These are phyloP conservation scores for Avena eriantha DNA, from an alignment of 176 grass and related monocot species.

Conservation along the genomic window DNA sequence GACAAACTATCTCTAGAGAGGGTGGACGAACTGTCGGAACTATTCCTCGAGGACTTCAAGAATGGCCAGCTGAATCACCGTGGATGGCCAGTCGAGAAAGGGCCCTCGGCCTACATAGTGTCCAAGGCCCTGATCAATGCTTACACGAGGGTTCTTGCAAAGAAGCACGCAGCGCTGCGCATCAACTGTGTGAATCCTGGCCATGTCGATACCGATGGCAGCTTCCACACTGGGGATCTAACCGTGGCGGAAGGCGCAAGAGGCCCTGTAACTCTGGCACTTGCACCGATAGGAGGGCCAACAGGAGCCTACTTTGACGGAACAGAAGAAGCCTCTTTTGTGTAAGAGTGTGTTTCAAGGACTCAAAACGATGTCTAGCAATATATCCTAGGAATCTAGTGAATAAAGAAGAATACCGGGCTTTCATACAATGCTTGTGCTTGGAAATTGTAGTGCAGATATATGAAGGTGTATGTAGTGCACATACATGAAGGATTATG, in stretches of 20 bases:
- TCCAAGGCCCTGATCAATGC: slow-evolving; percentile 54
- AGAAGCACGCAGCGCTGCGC: slow-evolving; percentile 38
- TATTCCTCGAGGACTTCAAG: slow-evolving; percentile 58
- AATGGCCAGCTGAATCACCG: not conserved
- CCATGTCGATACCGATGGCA: slow-evolving; percentile 56
- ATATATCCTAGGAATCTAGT: not conserved
- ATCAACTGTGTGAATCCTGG: slow-evolving; percentile 61
- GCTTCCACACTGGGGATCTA: slow-evolving; percentile 30
- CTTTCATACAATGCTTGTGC: not conserved
- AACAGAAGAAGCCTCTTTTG: slow-evolving; percentile 29
- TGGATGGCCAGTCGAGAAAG: slow-evolving; percentile 42
- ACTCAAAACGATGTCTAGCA: not conserved
- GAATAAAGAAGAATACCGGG: not conserved
- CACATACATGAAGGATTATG: no score
- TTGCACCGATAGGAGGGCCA: slow-evolving; percentile 43
- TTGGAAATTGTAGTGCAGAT: not conserved
- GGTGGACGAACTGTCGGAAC: slow-evolving; percentile 44
- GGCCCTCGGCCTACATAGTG: slow-evolving; percentile 50
- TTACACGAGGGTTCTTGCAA: slow-evolving; percentile 63
- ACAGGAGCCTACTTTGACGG: slow-evolving; percentile 40
- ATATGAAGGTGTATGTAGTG: no score
- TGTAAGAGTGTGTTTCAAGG: not conserved
- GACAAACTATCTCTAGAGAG: slow-evolving; percentile 49
- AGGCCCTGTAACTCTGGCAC: slow-evolving; percentile 44
- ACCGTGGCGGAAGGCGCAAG: slow-evolving; percentile 57